Evolutionary conservation across 2,329 filamentous ascomycete genomes (phyloP), one percentile per base, ranked within the genome.

Genomic region (Penicillium verrucosum): DNA sequence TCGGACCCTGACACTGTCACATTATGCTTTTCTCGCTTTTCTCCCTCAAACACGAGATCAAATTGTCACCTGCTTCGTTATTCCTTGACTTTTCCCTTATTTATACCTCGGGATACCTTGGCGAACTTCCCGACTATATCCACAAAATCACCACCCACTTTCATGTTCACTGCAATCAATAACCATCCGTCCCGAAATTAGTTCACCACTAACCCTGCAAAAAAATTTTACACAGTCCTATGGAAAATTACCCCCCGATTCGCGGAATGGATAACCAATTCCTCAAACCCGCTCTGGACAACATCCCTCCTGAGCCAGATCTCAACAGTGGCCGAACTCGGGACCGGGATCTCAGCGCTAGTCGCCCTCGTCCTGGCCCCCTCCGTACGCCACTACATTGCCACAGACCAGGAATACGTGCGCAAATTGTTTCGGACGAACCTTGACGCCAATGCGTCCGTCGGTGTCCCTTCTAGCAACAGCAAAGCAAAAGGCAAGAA

Each of bases 191-290:
- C 16, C 40, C 41, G 18, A 11, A 34, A 25, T 34, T 30, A 47
- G 7, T 18, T 21, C 14, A n/a, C 12, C 25, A 53, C 30, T 54
- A 44, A 64, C 58, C 48, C 32, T 58, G 50, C 40, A 41, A 34
- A 34, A 32, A 32, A 12, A 12, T 8, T 8, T 8, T 8, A 25
- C 25, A 7, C 56, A 89, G 92, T 96, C 18, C 80, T 97, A 9
- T 99, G 94, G 94, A 92, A 89, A 73, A 88, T 96, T 64, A 93
- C 91, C 0, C 91, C 92, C 9, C 79, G 86, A 43, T 86, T 97
- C 68, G 90, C 92, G 23, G 79, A 85, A 62, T 97, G 91, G 91
- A 81, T 97, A 44, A 80, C 85, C 34, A 80, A 81, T 4, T 56
- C 60, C 14, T 51, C 58, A 32, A 92, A 91, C 70, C 72, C 85